Conservation (phyloP, 2,329 filamentous ascomycete genomes). For the Trichoderma sp. region DNA sequence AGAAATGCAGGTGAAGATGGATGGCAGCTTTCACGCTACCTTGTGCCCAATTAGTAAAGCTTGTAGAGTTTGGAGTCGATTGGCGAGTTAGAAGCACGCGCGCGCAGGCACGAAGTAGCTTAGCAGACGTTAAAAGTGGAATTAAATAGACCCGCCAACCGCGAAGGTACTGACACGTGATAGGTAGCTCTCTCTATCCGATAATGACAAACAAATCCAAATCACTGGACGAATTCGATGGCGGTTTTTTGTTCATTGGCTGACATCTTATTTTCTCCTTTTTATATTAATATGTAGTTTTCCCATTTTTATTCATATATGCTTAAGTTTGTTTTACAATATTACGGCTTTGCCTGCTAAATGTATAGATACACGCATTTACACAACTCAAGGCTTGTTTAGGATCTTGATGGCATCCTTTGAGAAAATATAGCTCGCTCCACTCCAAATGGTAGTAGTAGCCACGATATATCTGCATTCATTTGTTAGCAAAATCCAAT, state of each 20-base stretch:
- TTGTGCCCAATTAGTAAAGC: constrained; percentile 6
- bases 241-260: not conserved
- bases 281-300: not conserved
- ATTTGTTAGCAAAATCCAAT: not conserved
- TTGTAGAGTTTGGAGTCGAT: not conserved
- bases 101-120: not conserved
- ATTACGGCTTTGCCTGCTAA: not conserved
- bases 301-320: not conserved
- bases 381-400: constrained; percentile 21
- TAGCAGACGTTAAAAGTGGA: not conserved
- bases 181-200: not conserved
- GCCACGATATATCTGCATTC: not conserved
- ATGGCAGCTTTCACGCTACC: constrained; percentile 11
- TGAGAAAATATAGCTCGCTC: constrained; percentile 85
- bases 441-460: constrained; percentile 86
- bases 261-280: not conserved
- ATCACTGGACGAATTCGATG: not conserved
- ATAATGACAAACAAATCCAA: not conserved
- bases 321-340: not conserved
- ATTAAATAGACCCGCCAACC: not conserved
- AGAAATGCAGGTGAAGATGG: not conserved
- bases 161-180: not conserved
- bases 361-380: not conserved
- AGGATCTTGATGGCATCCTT: constrained; percentile 88
- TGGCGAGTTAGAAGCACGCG: not conserved